Base-by-base conservation (phyloP, 345 rosid species). In the Bruguiera gymnorhiza region DNA sequence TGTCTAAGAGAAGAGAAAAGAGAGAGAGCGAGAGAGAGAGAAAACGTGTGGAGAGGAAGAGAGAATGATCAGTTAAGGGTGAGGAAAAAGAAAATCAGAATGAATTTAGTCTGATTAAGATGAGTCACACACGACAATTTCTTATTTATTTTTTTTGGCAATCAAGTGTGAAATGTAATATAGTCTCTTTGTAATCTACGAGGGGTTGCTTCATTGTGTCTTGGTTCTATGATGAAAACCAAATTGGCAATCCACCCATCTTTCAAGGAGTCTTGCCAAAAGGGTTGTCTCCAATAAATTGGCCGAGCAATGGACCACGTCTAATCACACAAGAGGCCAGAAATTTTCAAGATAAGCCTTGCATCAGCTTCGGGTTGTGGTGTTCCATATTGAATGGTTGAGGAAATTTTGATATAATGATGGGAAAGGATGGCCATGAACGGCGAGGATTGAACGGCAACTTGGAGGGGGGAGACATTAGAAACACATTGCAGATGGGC, bases 321-420 rank as follows among this genome's bases (percentile, higher is more conserved):
- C 57, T 43, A 55, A 67, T 73, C 60, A 19, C 65, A 27, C 39
- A 54, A 21, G 18, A 19, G 4, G n/a, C 46, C 60, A 8, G 23
- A 32, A 37, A n/a, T 39, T 62, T 54, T 16, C 24, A 36, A 68
- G 77, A 74, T 68, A 74, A 62, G 73, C 39, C 73, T 54, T 62
- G 19, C 60, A 56, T 63, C 65, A 74, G 34, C 69, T 62, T 54
- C 55, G 19, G 53, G 48, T 27, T 4, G 53, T 57, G 7, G 48
- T 20, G 51, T 13, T 54, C 55, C 76, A 73, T 30, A 62, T 73
- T 66, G 46, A 66, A 39, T 73, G 71, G 71, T 61, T 15, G 51
- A 20, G 50, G 32, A 7, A 46, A 67, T 16, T 54, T 55, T 32
- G 23, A 27, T 30, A 13, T 10, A 32, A 52, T 8, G 29, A 51